Conservation (phyloP, 2,329 filamentous ascomycete genomes). For the Penicillium rolfsii region DNA sequence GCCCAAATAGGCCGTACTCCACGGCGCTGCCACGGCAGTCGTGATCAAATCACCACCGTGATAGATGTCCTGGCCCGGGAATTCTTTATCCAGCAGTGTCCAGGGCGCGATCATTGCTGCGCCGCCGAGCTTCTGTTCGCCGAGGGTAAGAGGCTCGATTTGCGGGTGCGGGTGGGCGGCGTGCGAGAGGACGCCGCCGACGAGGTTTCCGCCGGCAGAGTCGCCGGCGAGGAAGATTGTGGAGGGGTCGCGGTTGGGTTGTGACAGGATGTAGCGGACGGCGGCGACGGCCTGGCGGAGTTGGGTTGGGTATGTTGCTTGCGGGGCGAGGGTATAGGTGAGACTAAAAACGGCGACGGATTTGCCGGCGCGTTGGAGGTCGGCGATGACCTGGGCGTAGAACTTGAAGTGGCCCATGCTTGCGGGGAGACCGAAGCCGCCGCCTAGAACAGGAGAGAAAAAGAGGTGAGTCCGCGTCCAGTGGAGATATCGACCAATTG, state of each 20-base stretch:
- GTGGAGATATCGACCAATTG: not conserved
- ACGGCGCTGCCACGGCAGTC: conserved; percentile 45
- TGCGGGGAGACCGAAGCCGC: conserved; percentile 59
- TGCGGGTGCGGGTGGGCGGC: conserved; percentile 59
- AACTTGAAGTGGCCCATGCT: conserved; percentile 54
- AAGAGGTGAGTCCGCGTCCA: not conserved
- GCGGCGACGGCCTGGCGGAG: conserved; percentile 47
- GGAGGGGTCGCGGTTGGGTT: conserved; percentile 37
- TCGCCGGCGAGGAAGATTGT: conserved; percentile 50
- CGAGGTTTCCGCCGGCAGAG: conserved; percentile 50
- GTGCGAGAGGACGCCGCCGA: conserved; percentile 45
- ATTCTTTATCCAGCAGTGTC: conserved; percentile 55
- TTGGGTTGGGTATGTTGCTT: conserved; percentile 49
- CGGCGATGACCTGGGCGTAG: conserved; percentile 49
- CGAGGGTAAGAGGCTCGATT: conserved; percentile 49
- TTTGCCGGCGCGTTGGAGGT: conserved; percentile 49
- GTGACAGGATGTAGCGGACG: conserved; percentile 44
- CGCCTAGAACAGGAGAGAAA: conserved; percentile 44
- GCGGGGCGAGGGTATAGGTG: conserved; percentile 61
- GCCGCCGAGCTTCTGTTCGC: conserved; percentile 50
- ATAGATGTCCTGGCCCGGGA: conserved; percentile 50
- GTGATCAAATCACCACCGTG: conserved; percentile 57
- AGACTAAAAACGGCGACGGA: conserved; percentile 56
- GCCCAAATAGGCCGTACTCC: conserved; percentile 55
- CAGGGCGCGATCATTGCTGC: conserved; percentile 62